Percentiles rank a stretch among this genome's conserved stretches.
These are phyloP conservation scores for Hemileccinum impolitum DNA, from an alignment of 768 basidiomycete genomes.

Conservation along the genomic window DNA sequence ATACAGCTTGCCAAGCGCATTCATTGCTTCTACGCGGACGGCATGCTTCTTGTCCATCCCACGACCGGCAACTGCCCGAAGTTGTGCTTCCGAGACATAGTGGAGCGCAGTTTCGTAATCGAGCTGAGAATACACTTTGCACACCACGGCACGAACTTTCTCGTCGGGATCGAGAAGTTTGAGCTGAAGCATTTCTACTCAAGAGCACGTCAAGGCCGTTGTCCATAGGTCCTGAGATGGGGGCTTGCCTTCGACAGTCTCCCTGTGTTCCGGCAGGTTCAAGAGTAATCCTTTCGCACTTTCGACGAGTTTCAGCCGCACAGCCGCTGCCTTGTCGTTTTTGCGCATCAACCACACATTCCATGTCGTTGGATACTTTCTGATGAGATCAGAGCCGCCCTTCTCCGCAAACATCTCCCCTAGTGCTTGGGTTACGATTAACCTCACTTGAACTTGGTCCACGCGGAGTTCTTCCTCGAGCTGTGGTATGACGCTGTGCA, in stretches of 20 bases:
- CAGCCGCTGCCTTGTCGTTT: constrained; percentile 67
- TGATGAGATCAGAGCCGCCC: constrained; percentile 66
- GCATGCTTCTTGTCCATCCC: constrained; percentile 77
- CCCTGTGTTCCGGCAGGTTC: constrained; percentile 63
- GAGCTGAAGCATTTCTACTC: constrained; percentile 50
- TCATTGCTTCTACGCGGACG: constrained; percentile 76
- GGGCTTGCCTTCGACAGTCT: constrained; percentile 67
- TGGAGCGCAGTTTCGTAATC: constrained; percentile 92
- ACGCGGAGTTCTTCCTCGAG: constrained; percentile 87
- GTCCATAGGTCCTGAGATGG: neutral
- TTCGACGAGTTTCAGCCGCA: constrained; percentile 81
- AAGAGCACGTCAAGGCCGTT: constrained; percentile 4
- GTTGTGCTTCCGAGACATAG: constrained; percentile 61
- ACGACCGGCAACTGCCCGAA: constrained; percentile 65
- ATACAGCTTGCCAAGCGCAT: constrained; percentile 74
- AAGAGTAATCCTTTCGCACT: constrained; percentile 56
- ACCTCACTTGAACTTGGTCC: constrained; percentile 65
- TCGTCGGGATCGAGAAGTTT: constrained; percentile 90
- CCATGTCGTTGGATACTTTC: constrained; percentile 85
- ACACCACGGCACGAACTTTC: constrained; percentile 81
- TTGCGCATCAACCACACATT: constrained; percentile 74
- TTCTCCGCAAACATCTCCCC: constrained; percentile 90
- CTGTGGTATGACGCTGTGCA: constrained; percentile 90
- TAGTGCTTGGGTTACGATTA: constrained; percentile 80
- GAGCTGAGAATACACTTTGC: constrained; percentile 74